A percentile compares a stretch with the other conserved stretches of the same genome.
Evolutionary conservation across 2,329 filamentous ascomycete species (phyloP).

Genomic region (Aureobasidium leucospermi): DNA sequence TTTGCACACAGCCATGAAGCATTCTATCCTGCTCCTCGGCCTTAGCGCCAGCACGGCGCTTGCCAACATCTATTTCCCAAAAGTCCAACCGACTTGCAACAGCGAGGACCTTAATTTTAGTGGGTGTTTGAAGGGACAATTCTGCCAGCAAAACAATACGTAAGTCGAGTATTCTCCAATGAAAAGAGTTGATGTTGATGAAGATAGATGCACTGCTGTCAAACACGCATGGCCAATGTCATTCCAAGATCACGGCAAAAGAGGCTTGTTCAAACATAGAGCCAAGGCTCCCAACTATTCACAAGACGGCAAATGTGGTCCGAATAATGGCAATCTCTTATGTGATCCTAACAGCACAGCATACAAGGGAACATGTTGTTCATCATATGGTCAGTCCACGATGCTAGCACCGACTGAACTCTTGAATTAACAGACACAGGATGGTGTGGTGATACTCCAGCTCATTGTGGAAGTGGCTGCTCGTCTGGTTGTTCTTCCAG

Average conservation of each 20-base stretch:
- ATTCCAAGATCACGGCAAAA: constrained; percentile 6
- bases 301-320: constrained; percentile 33
- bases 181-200: not conserved
- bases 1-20: not conserved
- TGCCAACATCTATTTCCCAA: constrained; percentile 44
- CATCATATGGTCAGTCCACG: constrained; percentile 26
- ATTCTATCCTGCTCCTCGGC: constrained; percentile 3
- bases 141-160: constrained; percentile 30
- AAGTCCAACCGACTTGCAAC: constrained; percentile 39
- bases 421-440: constrained; percentile 19
- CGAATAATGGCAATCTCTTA: constrained; percentile 31
- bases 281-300: constrained; percentile 24
- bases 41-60: not conserved
- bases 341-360: constrained; percentile 38
- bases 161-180: constrained; percentile 22
- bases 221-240: constrained; percentile 10
- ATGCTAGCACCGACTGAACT: constrained; percentile 8
- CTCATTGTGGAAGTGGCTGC: constrained; percentile 32
- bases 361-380: constrained; percentile 42
- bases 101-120: constrained; percentile 18
- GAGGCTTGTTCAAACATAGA: not conserved
- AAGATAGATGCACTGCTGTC: not conserved
- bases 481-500: constrained; percentile 26
- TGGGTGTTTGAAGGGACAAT: constrained; percentile 32
- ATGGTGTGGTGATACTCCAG: constrained; percentile 38